Conservation (phyloP, 1,139 yeast species). For the Scheffersomyces insectosa region DNA sequence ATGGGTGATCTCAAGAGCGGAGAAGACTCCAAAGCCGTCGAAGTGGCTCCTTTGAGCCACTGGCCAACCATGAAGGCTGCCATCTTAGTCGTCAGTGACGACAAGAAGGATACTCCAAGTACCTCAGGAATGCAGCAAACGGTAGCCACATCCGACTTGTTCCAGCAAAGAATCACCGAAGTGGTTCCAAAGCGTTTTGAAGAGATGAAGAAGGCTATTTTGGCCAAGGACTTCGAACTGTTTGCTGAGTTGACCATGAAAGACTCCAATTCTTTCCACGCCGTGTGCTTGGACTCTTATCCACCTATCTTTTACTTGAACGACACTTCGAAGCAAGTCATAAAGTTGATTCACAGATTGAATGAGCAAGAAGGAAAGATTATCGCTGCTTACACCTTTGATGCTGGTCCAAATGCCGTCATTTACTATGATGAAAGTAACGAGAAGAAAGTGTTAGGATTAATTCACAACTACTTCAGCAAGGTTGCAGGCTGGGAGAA, state of each 20-base stretch:
- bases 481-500: conserved; percentile 73
- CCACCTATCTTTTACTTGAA: conserved; percentile 96
- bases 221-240: conserved; percentile 64
- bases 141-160: conserved; percentile 83
- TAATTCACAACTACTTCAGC: conserved; percentile 54
- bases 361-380: conserved; percentile 65
- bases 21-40: conserved; percentile 87
- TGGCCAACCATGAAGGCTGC: conserved; percentile 96
- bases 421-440: conserved; percentile 78
- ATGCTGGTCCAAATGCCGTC: conserved; percentile 99
- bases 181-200: conserved; percentile 86
- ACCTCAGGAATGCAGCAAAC: conserved; percentile 97
- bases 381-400: conserved; percentile 94
- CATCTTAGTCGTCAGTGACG: conserved; percentile 88
- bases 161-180: conserved; percentile 68
- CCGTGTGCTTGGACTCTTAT: conserved; percentile 89
- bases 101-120: conserved; percentile 90
- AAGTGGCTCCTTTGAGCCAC: conserved; percentile 77
- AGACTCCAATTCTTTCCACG: conserved; percentile 96
- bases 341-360: conserved; percentile 77
- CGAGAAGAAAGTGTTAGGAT: conserved; percentile 65
- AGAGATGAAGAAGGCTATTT: conserved; percentile 78
- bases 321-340: conserved; percentile 89
- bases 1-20: conserved; percentile 81
- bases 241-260: conserved; percentile 93